Conservation (phyloP, 805 yeast genomes). For the Starmerella vitae region DNA sequence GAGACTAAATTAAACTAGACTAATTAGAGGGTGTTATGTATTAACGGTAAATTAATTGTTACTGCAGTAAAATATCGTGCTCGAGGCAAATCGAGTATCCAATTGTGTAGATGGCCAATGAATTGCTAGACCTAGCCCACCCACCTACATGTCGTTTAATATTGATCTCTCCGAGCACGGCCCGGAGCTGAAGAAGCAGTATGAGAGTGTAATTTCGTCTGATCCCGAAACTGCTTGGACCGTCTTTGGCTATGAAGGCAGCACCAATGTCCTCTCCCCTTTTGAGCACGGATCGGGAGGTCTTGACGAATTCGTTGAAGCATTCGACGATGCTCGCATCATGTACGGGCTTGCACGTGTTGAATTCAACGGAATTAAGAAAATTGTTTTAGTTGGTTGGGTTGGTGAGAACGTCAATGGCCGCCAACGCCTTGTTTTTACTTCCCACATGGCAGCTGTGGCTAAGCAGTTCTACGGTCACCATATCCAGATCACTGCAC, state of each 20-base stretch:
- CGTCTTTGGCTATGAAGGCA: conserved; percentile 60
- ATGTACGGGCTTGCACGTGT: conserved; percentile 86
- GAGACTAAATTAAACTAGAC: too few species aligned
- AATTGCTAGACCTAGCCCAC: conserved; percentile 2
- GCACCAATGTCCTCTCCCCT: conserved; percentile 33
- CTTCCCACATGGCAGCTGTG: conserved; percentile 31
- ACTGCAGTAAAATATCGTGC: too few species aligned
- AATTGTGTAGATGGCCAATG: too few species aligned
- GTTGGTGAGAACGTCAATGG: conserved; percentile 81
- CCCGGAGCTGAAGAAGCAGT: conserved; percentile 56
- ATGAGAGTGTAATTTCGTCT: conserved; percentile 67
- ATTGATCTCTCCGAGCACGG: conserved; percentile 55
- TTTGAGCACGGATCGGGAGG: conserved; percentile 43
- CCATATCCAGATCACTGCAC: conserved; percentile 94
- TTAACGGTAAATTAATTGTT: too few species aligned
- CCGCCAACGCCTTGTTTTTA: conserved; percentile 32
- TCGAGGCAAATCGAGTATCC: too few species aligned
- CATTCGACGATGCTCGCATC: conserved; percentile 74
- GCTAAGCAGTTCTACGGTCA: conserved; percentile 44
- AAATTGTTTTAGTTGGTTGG: conserved; percentile 82
- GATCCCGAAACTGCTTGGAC: conserved; percentile 61
- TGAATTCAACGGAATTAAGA: conserved; percentile 78
- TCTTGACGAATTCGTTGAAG: conserved; percentile 62
- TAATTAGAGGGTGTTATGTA: too few species aligned
- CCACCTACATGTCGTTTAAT: conserved; percentile 26